These are phyloP conservation scores for Lachnellula willkommii DNA, from an alignment of 2,329 filamentous ascomycete species.

Conservation along the genomic window DNA sequence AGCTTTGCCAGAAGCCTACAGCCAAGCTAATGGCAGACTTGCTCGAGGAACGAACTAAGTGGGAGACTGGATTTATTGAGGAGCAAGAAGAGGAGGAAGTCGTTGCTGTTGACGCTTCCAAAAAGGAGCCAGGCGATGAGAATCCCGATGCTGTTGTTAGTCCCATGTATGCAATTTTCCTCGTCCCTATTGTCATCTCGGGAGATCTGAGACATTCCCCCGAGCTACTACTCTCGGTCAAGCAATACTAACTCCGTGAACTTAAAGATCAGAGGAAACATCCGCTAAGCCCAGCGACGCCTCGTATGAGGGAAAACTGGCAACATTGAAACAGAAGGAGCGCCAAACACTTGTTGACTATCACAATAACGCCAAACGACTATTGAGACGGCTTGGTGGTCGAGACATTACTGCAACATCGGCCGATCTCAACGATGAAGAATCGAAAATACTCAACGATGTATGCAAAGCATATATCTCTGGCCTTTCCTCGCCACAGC, in stretches of 20 bases:
- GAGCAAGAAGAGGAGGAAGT: conserved; percentile 32
- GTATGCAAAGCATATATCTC: conserved; percentile 50
- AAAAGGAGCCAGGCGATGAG: conserved; percentile 17
- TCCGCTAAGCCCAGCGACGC: neutral
- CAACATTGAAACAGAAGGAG: conserved; percentile 26
- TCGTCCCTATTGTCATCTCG: no score
- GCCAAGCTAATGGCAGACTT: conserved; percentile 56
- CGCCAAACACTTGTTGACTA: conserved; percentile 29
- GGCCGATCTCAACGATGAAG: conserved; percentile 25
- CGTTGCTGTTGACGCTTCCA: conserved; percentile 4
- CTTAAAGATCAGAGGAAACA: neutral
- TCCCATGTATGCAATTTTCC: neutral
- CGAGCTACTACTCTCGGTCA: no score
- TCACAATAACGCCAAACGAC: conserved; percentile 26
- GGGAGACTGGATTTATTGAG: conserved; percentile 53
- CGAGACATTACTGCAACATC: conserved; percentile 24
- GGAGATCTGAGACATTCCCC: no score
- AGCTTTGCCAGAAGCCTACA: conserved; percentile 70
- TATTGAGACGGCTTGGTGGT: conserved; percentile 26
- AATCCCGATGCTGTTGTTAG: conserved; percentile 13
- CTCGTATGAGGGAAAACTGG: conserved; percentile 11
- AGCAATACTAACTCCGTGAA: no score
- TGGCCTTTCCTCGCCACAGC: conserved; percentile 44
- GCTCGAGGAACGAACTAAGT: conserved; percentile 60
- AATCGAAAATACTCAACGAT: conserved; percentile 46